Evolutionary conservation across 2,329 filamentous ascomycete genomes (phyloP), one percentile per base, ranked within the genome.

Genomic region (Chaetomium globosum): DNA sequence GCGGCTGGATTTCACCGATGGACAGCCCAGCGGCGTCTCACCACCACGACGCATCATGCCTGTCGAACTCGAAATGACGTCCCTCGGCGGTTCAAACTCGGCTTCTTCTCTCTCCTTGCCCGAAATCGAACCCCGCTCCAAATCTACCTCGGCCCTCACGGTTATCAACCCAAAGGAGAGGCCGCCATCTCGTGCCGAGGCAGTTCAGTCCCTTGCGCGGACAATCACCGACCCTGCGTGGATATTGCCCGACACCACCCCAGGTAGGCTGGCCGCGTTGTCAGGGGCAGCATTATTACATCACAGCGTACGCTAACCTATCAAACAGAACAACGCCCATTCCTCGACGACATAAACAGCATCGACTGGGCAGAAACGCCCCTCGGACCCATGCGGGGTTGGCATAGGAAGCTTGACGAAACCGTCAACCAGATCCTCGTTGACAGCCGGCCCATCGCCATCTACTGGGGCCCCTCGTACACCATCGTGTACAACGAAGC

Each of bases 401-500:
- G 82, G 82, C 75, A 78, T 13, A 48, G 73, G 1, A 75, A 77
- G 19, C 77, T 84, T 23, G 78, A 80, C 39, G 78, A 81, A 54
- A 75, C 74, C 1, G 74, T 78, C 64, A 76, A 77, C 65, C 75
- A 80, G 60, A 75, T 79, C 43, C 72, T 81, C 33, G 75, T 76
- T 30, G 79, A 81, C 70, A 77, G 76, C 30, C 73, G 76, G 10
- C 82, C 83, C 3, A 82, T 83, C 23, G 83, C 84, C 10, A 82
- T 87, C 75, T 88, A 87, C 71, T 88, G 86, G 86, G 86, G 86
- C 1, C 76, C 82, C 1, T 81, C 86, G 13, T 80, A 85, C 51
- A 82, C 87, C 19, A 83, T 84, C 8, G 84, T 92, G 10, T 92
- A 92, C 76, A 92, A 92, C 70, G 88, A 90, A 71, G 87, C 89